Evolutionary conservation across 495 filamentous ascomycete genomes (phyloP), one percentile per base, ranked within the genome.

Genomic region (Daldinia concentrica): DNA sequence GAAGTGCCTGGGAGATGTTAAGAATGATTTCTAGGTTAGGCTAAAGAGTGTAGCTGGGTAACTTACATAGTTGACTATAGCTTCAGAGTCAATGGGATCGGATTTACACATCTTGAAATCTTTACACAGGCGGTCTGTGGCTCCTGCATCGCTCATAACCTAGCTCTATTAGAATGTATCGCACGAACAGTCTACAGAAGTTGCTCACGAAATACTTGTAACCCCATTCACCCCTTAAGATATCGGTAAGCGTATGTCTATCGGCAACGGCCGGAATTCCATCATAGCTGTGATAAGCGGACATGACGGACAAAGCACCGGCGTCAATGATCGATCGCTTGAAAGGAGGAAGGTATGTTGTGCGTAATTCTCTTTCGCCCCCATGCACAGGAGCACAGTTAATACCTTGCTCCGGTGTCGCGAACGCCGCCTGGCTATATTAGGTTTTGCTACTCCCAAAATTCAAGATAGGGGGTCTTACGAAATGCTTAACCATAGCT

Each of bases 301-400:
- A 85, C 90, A 92, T 92, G 65, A 92, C 84, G 45, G 84, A 82
- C 74, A 83, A 89, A 30, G 88, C 90, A 54, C 87, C 88, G 14
- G 79, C 87, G 76, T 91, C 90, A 37, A 92, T 86, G 64, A 92
- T 92, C 3, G 88, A 83, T 11, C 88, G 79, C 72, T 90, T 90
- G 78, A 88, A 91, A 0, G 89, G 69, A 2, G 88, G 90, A 55
- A 91, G 75, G 80, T 89, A 92, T 9, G 88, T 91, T 6, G 89
- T 90, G 17, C 88, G 85, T 58, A 91, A 76, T 69, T 91, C 90
- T 66, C 90, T 90, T 85, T 6, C 32, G 32, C 90, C 90, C 11
- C 88, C 90, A 65, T 91, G 89, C 1, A 91, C 89, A 1, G 90
- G 89, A 0, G 85, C 89, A 59, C 88, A 89, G 58, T 92, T 92